phyloP scores from a whole-genome alignment of 164 flowering plant genomes.

The grape (Vitis vinifera) region ASM3070453v1 NC_081811.1:27975001-27975500 shows the following conservation, averaged over 20 bases:
- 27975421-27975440: slow-evolving; percentile 59
- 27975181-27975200: slow-evolving; percentile 83
- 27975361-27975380: slow-evolving; percentile 51
- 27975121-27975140: slow-evolving; percentile 80
- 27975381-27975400: slow-evolving; percentile 48
- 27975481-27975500: slow-evolving; percentile 44
- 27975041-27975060: slow-evolving; percentile 44
- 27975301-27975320: slow-evolving; percentile 38
- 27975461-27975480: slow-evolving; percentile 67
- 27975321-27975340: slow-evolving; percentile 44
- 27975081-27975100: slow-evolving; percentile 31
- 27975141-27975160: slow-evolving; percentile 95
- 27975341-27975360: slow-evolving; percentile 26
- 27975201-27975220: slow-evolving; percentile 91
- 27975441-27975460: slow-evolving; percentile 45
- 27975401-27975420: slow-evolving; percentile 39
- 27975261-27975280: slow-evolving; percentile 33
- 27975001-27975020: slow-evolving; percentile 56
- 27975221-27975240: slow-evolving; percentile 71
- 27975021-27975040: slow-evolving; percentile 66
- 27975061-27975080: slow-evolving; percentile 25
- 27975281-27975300: slow-evolving; percentile 37
- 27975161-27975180: slow-evolving; percentile 86
- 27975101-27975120: slow-evolving; percentile 43
- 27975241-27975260: slow-evolving; percentile 33